A percentile compares a stretch with the other conserved stretches of the same genome.
These are phyloP conservation scores for Arthroderma sp. DNA, from an alignment of 2,329 filamentous ascomycete genomes.

Conservation along the genomic window DNA sequence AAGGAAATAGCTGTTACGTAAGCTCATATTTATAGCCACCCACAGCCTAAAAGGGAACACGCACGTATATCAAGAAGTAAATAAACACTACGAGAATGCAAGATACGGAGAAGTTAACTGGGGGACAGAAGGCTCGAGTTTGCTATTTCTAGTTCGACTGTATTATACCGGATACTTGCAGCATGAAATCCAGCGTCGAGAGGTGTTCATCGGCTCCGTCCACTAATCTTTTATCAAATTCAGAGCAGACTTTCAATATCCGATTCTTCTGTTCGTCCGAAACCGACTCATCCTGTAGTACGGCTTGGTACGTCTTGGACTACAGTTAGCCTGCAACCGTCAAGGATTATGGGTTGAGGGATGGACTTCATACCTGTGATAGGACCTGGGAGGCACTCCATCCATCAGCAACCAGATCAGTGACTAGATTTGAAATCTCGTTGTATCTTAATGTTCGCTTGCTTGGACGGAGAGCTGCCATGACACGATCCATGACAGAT, in stretches of 20 bases:
- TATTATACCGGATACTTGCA: constrained; percentile 56
- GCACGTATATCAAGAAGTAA: not conserved
- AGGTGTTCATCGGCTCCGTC: constrained; percentile 95
- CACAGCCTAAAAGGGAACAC: not conserved
- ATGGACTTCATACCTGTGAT: constrained; percentile 48
- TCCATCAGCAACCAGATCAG: constrained; percentile 86
- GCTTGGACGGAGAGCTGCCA: constrained; percentile 64
- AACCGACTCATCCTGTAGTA: constrained; percentile 75
- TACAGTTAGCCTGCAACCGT: not conserved
- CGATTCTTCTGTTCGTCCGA: constrained; percentile 78
- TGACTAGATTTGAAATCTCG: constrained; percentile 64
- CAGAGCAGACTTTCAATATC: constrained; percentile 80
- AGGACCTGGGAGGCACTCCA: constrained; percentile 92
- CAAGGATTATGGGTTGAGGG: not conserved
- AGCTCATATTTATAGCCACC: not conserved
- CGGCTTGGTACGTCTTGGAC: constrained; percentile 59
- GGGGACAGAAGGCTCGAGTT: too few species aligned
- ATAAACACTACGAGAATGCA: not conserved
- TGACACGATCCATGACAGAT: constrained; percentile 55
- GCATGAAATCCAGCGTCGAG: constrained; percentile 69
- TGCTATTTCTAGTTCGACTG: not conserved
- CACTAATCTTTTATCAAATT: constrained; percentile 84
- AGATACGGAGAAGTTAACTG: too few species aligned
- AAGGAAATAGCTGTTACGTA: not conserved
- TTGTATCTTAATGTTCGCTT: constrained; percentile 53